Evolutionary conservation across 495 filamentous ascomycete genomes (phyloP).

Genomic region (Neurospora intermedia): DNA sequence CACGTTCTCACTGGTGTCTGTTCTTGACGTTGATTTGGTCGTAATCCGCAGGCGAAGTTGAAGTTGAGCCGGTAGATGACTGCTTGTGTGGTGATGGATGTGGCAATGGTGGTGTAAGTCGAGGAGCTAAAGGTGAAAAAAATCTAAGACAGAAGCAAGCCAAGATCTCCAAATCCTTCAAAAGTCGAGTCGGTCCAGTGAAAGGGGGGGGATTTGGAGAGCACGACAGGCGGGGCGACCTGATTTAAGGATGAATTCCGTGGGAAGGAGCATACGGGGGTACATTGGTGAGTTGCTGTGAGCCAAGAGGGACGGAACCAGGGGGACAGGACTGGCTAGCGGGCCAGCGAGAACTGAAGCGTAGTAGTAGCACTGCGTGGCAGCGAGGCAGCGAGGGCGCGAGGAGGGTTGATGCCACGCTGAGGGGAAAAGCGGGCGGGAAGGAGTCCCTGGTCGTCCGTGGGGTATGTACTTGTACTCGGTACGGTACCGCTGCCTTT

Average conservation of each 20-base stretch:
- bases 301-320: not conserved
- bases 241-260: constrained; percentile 6
- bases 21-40: not conserved
- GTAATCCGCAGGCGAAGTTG: not conserved
- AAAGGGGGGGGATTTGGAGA: constrained; percentile 7
- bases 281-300: not conserved
- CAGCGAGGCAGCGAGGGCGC: not conserved
- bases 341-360: not conserved
- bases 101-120: not conserved
- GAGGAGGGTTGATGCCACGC: not conserved
- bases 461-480: too few species aligned
- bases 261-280: not conserved
- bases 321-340: not conserved
- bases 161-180: not conserved
- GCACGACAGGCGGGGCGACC: constrained; percentile 12
- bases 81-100: not conserved
- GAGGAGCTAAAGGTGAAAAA: not conserved
- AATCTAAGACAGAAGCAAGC: not conserved
- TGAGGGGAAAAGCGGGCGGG: not conserved
- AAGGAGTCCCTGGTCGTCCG: not conserved
- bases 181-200: not conserved
- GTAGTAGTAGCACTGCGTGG: not conserved
- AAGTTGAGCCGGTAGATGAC: not conserved
- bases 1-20: not conserved
- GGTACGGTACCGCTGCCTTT: not conserved